Evolutionary conservation across 2,329 filamentous ascomycete species (phyloP).

Genomic region (Xylaria arbuscula): DNA sequence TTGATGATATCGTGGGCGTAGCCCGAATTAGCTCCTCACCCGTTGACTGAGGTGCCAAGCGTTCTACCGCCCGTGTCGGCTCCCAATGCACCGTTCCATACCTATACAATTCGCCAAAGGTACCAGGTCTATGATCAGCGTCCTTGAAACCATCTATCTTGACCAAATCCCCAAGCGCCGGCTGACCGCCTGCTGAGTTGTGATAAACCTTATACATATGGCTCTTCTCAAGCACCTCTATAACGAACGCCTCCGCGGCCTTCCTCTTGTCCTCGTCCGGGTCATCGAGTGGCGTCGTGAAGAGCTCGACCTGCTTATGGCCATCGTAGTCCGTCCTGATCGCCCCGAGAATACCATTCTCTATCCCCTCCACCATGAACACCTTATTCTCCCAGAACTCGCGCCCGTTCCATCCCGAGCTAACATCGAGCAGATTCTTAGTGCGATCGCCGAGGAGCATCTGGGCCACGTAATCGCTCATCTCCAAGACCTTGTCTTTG

Average conservation of each 20-base stretch:
- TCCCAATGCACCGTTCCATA: conserved; percentile 53
- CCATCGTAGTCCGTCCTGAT: conserved; percentile 48
- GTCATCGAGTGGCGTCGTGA: conserved; percentile 50
- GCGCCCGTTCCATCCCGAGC: conserved; percentile 49
- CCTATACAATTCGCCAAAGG: conserved; percentile 51
- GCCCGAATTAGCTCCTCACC: conserved; percentile 44
- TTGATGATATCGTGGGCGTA: conserved; percentile 40
- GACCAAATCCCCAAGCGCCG: conserved; percentile 51
- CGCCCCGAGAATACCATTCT: conserved; percentile 45
- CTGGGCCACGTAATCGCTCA: conserved; percentile 54
- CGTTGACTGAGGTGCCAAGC: conserved; percentile 40
- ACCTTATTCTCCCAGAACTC: conserved; percentile 50
- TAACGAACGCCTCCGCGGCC: conserved; percentile 49
- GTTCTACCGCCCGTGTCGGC: conserved; percentile 45
- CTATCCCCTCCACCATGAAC: conserved; percentile 48
- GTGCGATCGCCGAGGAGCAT: conserved; percentile 53
- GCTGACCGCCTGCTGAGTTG: conserved; percentile 49
- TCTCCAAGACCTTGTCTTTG: conserved; percentile 42
- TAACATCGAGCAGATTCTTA: conserved; percentile 48
- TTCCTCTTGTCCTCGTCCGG: conserved; percentile 44
- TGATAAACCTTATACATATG: conserved; percentile 54
- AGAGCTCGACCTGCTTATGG: conserved; percentile 47
- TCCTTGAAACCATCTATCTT: conserved; percentile 43
- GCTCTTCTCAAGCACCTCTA: conserved; percentile 51
- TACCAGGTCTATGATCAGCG: conserved; percentile 49